Conservation (phyloP, 345 rosid species). For the Murraya paniculata region DNA sequence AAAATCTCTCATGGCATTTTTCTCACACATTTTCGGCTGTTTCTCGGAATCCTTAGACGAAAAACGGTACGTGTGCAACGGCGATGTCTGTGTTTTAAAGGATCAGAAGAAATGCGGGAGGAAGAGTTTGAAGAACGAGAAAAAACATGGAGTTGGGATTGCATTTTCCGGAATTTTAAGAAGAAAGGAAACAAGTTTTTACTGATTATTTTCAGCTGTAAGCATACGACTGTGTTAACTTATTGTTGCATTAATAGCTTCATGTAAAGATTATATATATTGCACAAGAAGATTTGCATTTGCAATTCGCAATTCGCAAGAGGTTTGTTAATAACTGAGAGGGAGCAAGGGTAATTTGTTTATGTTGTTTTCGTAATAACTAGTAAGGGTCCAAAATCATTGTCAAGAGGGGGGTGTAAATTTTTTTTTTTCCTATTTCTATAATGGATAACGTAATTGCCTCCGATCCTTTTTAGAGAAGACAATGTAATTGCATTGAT, state of each 20-base stretch:
- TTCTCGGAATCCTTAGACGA: slow-evolving; percentile 24
- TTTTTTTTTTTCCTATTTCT: background rate
- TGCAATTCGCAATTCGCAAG: background rate
- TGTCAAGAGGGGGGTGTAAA: too few relatives aligned
- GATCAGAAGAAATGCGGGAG: background rate
- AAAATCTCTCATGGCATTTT: slow-evolving; percentile 28
- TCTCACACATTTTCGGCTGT: slow-evolving; percentile 38
- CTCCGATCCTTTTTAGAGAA: background rate
- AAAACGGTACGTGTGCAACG: slow-evolving; percentile 31
- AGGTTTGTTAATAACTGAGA: background rate
- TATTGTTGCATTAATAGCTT: background rate
- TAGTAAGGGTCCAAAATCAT: background rate
- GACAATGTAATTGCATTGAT: background rate
- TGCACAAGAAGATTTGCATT: background rate
- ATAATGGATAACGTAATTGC: background rate
- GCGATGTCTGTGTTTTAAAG: slow-evolving; percentile 38
- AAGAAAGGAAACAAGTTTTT: background rate
- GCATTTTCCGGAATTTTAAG: slow-evolving; percentile 10
- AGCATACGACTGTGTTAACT: background rate
- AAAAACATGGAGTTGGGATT: slow-evolving; percentile 1
- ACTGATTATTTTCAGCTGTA: background rate
- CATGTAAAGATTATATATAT: background rate
- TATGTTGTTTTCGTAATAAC: background rate
- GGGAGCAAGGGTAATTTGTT: background rate
- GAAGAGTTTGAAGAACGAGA: slow-evolving; percentile 12